Percentiles rank a stretch among this genome's conserved stretches.
Conservation (phyloP, 495 filamentous ascomycete genomes). For the Pseudoneurospora amorphoporcata region DNA sequence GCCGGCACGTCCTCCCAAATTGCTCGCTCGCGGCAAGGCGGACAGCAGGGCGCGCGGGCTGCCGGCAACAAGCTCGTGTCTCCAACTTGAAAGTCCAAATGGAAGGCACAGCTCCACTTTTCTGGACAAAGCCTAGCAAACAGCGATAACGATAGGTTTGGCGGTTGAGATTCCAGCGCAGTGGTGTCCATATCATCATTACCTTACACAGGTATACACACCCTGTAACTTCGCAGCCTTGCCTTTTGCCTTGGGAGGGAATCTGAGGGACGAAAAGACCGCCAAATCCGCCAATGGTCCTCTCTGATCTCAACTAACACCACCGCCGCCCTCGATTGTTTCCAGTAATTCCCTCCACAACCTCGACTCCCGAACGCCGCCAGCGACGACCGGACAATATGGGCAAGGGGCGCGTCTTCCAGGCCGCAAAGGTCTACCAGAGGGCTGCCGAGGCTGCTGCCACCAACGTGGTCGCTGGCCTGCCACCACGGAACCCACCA, state of each 20-base stretch:
- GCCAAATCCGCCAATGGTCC: neutral
- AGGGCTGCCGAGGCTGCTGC: constrained; percentile 49
- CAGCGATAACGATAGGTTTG: neutral
- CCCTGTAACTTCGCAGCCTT: neutral
- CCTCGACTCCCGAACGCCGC: neutral
- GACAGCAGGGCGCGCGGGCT: neutral
- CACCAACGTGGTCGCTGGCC: constrained; percentile 25
- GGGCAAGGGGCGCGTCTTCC: constrained; percentile 47
- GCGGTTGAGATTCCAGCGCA: neutral
- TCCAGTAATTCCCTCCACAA: neutral
- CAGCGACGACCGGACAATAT: constrained; percentile 6
- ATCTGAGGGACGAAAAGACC: neutral
- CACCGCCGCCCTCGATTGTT: neutral
- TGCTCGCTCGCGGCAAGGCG: neutral
- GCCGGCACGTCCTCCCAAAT: neutral
- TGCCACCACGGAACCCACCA: constrained; percentile 36
- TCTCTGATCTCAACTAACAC: neutral
- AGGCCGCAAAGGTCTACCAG: constrained; percentile 61
- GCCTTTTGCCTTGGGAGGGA: neutral
- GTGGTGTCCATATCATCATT: neutral
- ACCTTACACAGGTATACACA: neutral
- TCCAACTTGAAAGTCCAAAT: neutral
- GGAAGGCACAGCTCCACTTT: neutral
- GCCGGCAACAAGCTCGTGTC: neutral
- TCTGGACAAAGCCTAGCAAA: neutral